Percentiles rank a stretch among this genome's conserved stretches.
These are phyloP conservation scores for Tephrocybe sp. DNA, from an alignment of 768 basidiomycete genomes.

Conservation along the genomic window DNA sequence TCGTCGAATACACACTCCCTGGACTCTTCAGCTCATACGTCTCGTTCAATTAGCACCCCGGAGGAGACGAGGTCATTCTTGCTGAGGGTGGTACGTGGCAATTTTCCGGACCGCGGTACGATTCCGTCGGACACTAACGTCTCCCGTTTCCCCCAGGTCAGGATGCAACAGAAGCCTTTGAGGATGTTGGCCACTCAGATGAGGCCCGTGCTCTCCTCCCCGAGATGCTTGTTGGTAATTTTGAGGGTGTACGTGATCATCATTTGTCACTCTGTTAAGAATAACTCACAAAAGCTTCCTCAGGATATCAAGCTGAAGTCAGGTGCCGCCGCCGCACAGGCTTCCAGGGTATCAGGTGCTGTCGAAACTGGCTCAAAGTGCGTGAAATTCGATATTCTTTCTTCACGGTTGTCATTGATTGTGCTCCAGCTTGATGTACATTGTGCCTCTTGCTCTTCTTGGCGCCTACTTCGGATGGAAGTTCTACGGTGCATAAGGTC, in stretches of 20 bases:
- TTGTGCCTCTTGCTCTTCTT: constrained; percentile 75
- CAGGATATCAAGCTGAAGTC: constrained; percentile 58
- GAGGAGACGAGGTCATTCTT: constrained; percentile 96
- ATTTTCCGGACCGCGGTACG: constrained; percentile 8
- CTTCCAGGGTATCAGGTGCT: constrained; percentile 44
- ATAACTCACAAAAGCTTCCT: constrained; percentile 1
- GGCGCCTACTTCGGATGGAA: constrained; percentile 90
- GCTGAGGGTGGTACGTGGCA: constrained; percentile 81
- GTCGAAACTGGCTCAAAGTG: constrained; percentile 73
- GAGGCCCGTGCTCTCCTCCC: constrained; percentile 89
- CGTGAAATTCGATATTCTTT: constrained; percentile 23
- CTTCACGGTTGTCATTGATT: constrained; percentile 11
- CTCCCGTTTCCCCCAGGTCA: constrained; percentile 53
- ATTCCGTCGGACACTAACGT: constrained; percentile 11
- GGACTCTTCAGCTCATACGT: not conserved
- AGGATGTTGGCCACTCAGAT: constrained; percentile 99
- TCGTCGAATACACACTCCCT: constrained; percentile 16
- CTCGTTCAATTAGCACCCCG: constrained; percentile 69
- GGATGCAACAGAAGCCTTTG: constrained; percentile 97
- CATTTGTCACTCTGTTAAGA: constrained; percentile 9
- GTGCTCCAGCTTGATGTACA: constrained; percentile 68
- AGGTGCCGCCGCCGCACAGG: constrained; percentile 46
- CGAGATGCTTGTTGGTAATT: constrained; percentile 78
- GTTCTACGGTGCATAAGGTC: constrained; percentile 55
- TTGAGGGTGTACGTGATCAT: constrained; percentile 65